Conservation (phyloP, 2,329 filamentous ascomycete genomes). For the Gyromitra esculenta region DNA sequence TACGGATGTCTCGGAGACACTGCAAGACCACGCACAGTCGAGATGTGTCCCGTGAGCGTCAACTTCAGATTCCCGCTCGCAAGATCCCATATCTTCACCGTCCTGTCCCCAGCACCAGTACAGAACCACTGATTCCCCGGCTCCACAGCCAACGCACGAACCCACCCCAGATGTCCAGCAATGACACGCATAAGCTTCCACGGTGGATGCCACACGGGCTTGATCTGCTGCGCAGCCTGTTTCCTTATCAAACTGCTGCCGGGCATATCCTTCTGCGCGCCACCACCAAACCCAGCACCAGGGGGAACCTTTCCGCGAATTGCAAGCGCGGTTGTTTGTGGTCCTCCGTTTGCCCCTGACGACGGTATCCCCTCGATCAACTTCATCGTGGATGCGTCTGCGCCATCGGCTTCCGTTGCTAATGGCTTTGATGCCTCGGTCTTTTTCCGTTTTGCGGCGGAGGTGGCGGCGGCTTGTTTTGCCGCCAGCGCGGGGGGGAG, state of each 20-base stretch:
- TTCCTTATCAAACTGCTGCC: constrained; percentile 55
- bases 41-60: constrained; percentile 93
- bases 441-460: constrained; percentile 69
- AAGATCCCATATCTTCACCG: constrained; percentile 98
- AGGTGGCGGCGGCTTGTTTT: constrained; percentile 77
- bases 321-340: constrained; percentile 69
- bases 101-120: constrained; percentile 91
- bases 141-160: constrained; percentile 86
- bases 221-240: constrained; percentile 70
- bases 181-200: constrained; percentile 99
- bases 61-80: constrained; percentile 84
- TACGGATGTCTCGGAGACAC: constrained; percentile 95
- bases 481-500: constrained; percentile 81
- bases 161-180: constrained; percentile 95
- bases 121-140: constrained; percentile 98
- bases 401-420: constrained; percentile 61
- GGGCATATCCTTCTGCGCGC: constrained; percentile 54
- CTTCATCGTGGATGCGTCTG: constrained; percentile 68
- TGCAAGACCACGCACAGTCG: constrained; percentile 88
- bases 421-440: constrained; percentile 62
- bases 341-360: constrained; percentile 60
- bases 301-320: constrained; percentile 63
- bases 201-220: constrained; percentile 94
- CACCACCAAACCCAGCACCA: constrained; percentile 57
- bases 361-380: constrained; percentile 73